Evolutionary conservation across 176 grass and related monocot species (phyloP), one percentile per base, ranked within the genome.

Genomic region (Poa annua): DNA sequence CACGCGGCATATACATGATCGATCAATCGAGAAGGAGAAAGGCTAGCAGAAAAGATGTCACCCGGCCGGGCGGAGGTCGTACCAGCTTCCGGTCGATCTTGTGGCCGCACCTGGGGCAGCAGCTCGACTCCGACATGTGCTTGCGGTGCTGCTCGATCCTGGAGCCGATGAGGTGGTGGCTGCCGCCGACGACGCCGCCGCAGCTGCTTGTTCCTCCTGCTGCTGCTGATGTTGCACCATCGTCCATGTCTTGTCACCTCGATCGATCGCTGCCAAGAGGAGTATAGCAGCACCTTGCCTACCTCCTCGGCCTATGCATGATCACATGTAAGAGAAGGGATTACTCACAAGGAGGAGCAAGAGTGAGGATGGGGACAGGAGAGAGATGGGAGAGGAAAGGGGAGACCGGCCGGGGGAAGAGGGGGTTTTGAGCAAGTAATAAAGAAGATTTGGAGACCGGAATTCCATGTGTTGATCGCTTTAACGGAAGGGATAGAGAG

Each of bases 31-130:
- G 24, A 69, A 41, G 21, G 35, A 20, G 45, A 85, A 70, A 75
- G 55, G 59, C 81, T 65, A 79, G 54, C 67, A 80, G 53, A 81
- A 55, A 76, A 74, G 8, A 36, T 57, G 47, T 38, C 35, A 34
- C 8, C 63, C 16, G 70, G 70, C 70, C 22, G 13, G 70, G 70
- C 70, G 13, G 13, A 4, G n/a, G 19, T 57, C 45, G 8, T 86
- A 94, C 92, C 72, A 90, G 79, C 56, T 85, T 76, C 7, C 52
- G 82, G 62, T 89, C 85, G 88, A 91, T 77, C 86, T 86, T 86
- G 80, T 96, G 83, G 72, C 93, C 89, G 52, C 96, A 98, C 50
- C 85, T 80, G 1, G 96, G 87, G 83, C 96, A 98, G 68, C 79
- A 87, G 83, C 85, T 85, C 20, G 89, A 84, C 71, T 81, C 77